Base-by-base conservation (phyloP, 129 eudicot genomes). In the Chrysanthemum seticuspe region DNA sequence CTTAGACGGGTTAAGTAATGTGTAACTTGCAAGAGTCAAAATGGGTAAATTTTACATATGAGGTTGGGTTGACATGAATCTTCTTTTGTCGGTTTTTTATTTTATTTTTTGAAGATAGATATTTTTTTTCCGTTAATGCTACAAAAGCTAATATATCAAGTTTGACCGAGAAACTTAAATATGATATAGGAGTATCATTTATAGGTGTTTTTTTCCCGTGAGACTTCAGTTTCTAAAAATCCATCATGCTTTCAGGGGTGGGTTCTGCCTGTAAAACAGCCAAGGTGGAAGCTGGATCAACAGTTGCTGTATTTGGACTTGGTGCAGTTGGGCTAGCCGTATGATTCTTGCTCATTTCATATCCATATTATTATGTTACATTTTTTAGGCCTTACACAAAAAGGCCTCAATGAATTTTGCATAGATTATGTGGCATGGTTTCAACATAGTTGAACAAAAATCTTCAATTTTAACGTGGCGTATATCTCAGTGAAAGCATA, bases 241-340 rank as follows among this genome's bases (percentile, higher is more conserved):
- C 53, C 68, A 36, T 59, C 10, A 45, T 44, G 36, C 64, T 58
- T 85, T 79, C 81, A 94, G 99, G 99, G 27, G 85, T 94, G 31
- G 99, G 99, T 77, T 96, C 99, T 69, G 97, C 99, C 2, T 86
- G 86, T 86, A 94, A 74, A 87, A 72, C 88, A 31, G 99, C 97
- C 64, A 76, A 86, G 49, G 97, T 94, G 58, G 93, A 90, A 81
- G 45, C 75, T 63, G 99, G 99, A 62, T 79, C 99, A 52, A 87
- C 96, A 4, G 94, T 94, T 75, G 96, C 87, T 48, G 88, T 94
- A 73, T 86, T 90, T 78, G 99, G 99, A 2, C 84, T 90, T 1
- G 97, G 99, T 31, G 84, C 84, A 31, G 77, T 94, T 71, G 99
- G 99, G 67, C 75, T 94, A 72, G 97, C 96, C 60, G 97, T 94